These are phyloP conservation scores for Ceratocystis ficicola DNA, from an alignment of 2,329 filamentous ascomycete genomes.

Conservation along the genomic window DNA sequence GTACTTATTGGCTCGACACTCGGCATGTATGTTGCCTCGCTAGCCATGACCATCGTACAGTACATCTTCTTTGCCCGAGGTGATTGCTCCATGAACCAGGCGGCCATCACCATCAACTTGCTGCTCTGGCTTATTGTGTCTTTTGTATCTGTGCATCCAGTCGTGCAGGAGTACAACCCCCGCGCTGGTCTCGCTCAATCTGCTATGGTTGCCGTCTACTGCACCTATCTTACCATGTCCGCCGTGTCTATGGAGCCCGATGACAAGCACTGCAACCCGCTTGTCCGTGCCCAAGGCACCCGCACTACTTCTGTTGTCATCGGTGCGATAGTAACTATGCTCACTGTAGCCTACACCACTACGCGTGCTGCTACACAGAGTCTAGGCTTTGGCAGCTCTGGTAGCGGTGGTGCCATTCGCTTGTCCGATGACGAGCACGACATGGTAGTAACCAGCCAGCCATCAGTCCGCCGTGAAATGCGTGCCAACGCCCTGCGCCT, in stretches of 20 bases:
- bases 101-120: conserved; percentile 88
- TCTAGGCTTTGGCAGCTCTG: conserved; percentile 52
- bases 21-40: conserved; percentile 80
- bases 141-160: conserved; percentile 75
- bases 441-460: conserved; percentile 69
- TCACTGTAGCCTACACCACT: conserved; percentile 94
- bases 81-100: conserved; percentile 89
- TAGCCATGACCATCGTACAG: conserved; percentile 92
- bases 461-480: conserved; percentile 72
- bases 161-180: conserved; percentile 80
- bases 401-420: conserved; percentile 27
- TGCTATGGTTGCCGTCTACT: conserved; percentile 94
- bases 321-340: conserved; percentile 88
- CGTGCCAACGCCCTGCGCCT: conserved; percentile 79
- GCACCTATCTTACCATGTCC: conserved; percentile 96
- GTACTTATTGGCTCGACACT: conserved; percentile 85
- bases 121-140: conserved; percentile 71
- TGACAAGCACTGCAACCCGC: conserved; percentile 82
- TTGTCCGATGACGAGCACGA: conserved; percentile 63
- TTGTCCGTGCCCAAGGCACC: conserved; percentile 73
- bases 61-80: conserved; percentile 85
- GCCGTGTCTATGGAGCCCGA: conserved; percentile 98
- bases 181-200: conserved; percentile 93
- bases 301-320: conserved; percentile 83
- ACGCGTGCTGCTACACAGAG: conserved; percentile 90